phyloP scores from a whole-genome alignment of 2,329 filamentous ascomycete species.

The Catunica adiposa region DNA sequence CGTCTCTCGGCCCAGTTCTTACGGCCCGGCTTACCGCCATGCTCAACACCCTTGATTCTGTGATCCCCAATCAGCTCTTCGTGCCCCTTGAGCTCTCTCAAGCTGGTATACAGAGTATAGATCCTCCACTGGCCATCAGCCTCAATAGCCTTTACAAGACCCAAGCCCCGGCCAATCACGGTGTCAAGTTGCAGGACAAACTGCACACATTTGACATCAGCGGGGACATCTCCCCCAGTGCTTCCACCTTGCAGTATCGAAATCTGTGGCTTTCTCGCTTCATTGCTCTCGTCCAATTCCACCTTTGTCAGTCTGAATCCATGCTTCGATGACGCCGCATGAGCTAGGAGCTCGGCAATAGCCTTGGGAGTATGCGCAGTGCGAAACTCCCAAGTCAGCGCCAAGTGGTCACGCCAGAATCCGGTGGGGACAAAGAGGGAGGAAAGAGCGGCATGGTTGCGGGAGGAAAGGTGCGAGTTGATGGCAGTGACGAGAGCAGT shows the following conservation, averaged over 20 bases:
- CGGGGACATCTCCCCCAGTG: slow-evolving; percentile 17
- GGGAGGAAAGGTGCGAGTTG: slow-evolving; percentile 25
- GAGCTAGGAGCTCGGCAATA: slow-evolving; percentile 26
- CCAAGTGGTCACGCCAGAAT: slow-evolving; percentile 43
- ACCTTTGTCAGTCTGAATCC: slow-evolving; percentile 28
- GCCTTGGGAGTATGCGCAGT: slow-evolving; percentile 29
- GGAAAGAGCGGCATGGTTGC: slow-evolving; percentile 22
- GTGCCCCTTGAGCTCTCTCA: slow-evolving; percentile 36
- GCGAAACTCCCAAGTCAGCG: slow-evolving; percentile 38
- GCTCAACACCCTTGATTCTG: slow-evolving; percentile 38
- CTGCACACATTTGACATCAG: slow-evolving; percentile 35
- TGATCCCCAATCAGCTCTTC: slow-evolving; percentile 32
- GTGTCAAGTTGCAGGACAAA: slow-evolving; percentile 41
- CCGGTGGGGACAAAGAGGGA: slow-evolving; percentile 28
- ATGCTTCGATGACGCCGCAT: slow-evolving; percentile 20
- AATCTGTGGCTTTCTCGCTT: slow-evolving; percentile 28
- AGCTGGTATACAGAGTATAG: slow-evolving; percentile 44
- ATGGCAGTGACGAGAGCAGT: slow-evolving; percentile 23
- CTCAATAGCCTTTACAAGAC: slow-evolving; percentile 35
- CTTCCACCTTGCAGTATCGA: slow-evolving; percentile 29
- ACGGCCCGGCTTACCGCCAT: slow-evolving; percentile 33
- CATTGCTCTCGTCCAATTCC: slow-evolving; percentile 27
- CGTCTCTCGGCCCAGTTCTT: slow-evolving; percentile 46
- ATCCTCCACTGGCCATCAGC: slow-evolving; percentile 36
- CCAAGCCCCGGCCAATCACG: slow-evolving; percentile 35